Conservation (phyloP, 192 early-diverging fungal species). For the Chytriomyces sp. region DNA sequence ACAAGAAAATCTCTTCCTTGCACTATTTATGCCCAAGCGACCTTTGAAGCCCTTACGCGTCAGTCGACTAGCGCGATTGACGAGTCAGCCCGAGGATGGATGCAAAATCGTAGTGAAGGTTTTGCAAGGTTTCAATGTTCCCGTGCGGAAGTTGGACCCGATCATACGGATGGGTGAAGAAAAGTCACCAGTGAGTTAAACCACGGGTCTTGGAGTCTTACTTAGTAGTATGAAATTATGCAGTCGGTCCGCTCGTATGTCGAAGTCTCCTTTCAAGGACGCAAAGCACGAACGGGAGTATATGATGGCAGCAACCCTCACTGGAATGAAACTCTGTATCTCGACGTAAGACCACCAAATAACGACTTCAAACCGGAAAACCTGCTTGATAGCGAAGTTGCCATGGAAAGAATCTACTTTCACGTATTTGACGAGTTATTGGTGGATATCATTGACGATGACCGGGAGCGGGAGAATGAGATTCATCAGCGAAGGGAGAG, state of each 20-base stretch:
- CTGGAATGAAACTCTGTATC: conserved; percentile 58
- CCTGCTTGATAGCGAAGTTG: conserved; percentile 47
- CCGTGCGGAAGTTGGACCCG: conserved; percentile 36
- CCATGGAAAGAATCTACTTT: conserved; percentile 51
- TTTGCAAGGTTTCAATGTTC: conserved; percentile 47
- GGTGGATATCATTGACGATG: conserved; percentile 54
- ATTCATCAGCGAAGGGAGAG: conserved; percentile 54
- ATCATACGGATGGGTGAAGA: conserved; percentile 17
- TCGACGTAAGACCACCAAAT: conserved; percentile 40
- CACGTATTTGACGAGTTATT: conserved; percentile 59
- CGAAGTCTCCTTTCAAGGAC: conserved; percentile 52
- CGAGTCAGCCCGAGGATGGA: conserved; percentile 37
- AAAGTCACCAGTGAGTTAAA: not conserved
- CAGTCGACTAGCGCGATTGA: conserved; percentile 24
- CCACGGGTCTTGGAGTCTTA: not conserved
- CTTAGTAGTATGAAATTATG: not conserved
- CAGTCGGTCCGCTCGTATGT: conserved; percentile 51
- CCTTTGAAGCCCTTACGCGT: conserved; percentile 51
- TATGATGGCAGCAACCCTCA: conserved; percentile 53
- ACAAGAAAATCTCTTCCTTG: conserved; percentile 23
- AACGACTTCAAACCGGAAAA: conserved; percentile 46
- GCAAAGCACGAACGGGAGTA: conserved; percentile 35
- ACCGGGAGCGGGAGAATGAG: conserved; percentile 42
- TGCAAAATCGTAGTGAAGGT: conserved; percentile 54
- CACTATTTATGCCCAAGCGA: conserved; percentile 41